Evolutionary conservation across 192 early-diverging fungal genomes (phyloP).

Genomic region (Mortierella claussenii): DNA sequence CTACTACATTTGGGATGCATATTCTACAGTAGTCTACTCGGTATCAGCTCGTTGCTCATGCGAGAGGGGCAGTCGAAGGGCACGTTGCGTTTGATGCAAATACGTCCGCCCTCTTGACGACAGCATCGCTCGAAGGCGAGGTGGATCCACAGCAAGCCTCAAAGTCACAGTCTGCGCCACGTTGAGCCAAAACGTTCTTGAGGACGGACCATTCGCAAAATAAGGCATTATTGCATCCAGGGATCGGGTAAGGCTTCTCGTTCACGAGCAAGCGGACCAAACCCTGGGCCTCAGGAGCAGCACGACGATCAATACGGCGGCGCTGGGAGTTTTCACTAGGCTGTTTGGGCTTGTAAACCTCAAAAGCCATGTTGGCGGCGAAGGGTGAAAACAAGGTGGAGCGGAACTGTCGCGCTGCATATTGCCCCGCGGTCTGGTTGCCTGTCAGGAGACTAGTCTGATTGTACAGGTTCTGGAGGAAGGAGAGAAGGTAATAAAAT

Average conservation of each 20-base stretch:
- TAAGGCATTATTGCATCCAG: conserved; percentile 3
- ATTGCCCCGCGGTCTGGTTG: conserved; percentile 20
- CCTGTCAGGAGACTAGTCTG: conserved; percentile 16
- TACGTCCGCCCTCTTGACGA: no score
- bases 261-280: conserved; percentile 34
- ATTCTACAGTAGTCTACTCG: no score
- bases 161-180: conserved; percentile 2
- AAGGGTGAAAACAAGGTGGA: conserved; percentile 21
- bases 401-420: conserved; percentile 12
- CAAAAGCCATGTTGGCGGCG: conserved; percentile 30
- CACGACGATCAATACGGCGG: not conserved
- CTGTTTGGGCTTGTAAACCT: conserved; percentile 20
- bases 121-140: not conserved
- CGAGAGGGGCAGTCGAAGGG: not conserved
- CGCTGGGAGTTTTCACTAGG: not conserved
- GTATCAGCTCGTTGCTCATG: no score
- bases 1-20: no score
- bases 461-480: conserved; percentile 15
- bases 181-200: not conserved
- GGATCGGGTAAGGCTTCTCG: conserved; percentile 17
- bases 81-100: conserved; percentile 2
- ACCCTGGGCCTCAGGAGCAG: not conserved
- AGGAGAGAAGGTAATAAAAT: not conserved
- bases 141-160: not conserved
- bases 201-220: conserved; percentile 3